phyloP scores from a whole-genome alignment of 495 filamentous ascomycete genomes.

The Talaromyces nanjingensis region DNA sequence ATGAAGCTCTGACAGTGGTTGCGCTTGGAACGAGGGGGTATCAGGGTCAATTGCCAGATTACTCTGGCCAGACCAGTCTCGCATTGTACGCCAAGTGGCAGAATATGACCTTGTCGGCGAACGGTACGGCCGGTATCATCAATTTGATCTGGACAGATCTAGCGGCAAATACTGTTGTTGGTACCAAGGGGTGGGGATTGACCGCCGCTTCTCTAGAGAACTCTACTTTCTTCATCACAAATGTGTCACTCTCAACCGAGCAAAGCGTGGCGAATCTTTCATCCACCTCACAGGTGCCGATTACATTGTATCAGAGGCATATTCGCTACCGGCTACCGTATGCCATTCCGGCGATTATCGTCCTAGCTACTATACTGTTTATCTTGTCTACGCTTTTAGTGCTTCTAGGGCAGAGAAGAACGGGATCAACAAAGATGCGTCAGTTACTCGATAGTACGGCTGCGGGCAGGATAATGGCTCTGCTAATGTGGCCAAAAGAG shows the following conservation, averaged over 20 bases:
- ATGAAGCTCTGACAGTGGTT: conserved; percentile 10
- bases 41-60: conserved; percentile 16
- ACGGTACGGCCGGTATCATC: conserved; percentile 19
- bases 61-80: conserved; percentile 20
- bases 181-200: conserved; percentile 16
- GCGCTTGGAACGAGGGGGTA: background rate
- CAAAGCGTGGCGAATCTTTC: too few species aligned
- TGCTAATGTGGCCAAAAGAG: too few species aligned
- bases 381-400: conserved; percentile 2
- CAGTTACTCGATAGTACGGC: too few species aligned
- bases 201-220: background rate
- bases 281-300: conserved; percentile 9
- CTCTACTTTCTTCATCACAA: too few species aligned
- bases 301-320: conserved; percentile 17
- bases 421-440: too few species aligned
- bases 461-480: too few species aligned
- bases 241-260: too few species aligned
- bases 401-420: too few species aligned
- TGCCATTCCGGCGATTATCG: conserved; percentile 27
- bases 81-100: conserved; percentile 29
- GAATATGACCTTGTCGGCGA: conserved; percentile 14
- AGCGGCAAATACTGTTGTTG: conserved; percentile 27
- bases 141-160: conserved; percentile 38
- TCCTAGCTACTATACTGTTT: conserved; percentile 8
- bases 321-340: conserved; percentile 25